Evolutionary conservation across 1,284 basidiomycete genomes (phyloP).

Genomic region (Fomitopsis pinicola): DNA sequence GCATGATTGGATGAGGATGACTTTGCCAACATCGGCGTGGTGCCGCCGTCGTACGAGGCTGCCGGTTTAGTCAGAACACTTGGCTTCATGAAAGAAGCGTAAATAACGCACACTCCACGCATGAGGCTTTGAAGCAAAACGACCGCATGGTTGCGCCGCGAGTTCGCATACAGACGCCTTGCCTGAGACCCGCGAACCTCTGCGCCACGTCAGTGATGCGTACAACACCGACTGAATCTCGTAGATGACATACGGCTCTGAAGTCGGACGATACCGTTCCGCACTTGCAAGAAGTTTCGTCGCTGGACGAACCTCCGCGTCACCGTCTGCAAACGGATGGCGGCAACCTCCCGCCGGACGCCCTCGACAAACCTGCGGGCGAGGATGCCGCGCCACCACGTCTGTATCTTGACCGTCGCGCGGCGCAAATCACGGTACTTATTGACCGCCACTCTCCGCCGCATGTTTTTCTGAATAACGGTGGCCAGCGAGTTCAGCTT

Average conservation of each 20-base stretch:
- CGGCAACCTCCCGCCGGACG: conserved; percentile 74
- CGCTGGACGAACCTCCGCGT: conserved; percentile 75
- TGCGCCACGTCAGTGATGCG: conserved; percentile 26
- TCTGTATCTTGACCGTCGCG: conserved; percentile 85
- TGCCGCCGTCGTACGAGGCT: conserved; percentile 69
- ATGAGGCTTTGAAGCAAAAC: conserved; percentile 80
- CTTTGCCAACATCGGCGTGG: conserved; percentile 63
- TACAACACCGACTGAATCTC: conserved; percentile 7
- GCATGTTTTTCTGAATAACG: conserved; percentile 96
- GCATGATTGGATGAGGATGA: conserved; percentile 90
- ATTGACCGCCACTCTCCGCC: conserved; percentile 80
- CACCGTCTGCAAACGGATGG: conserved; percentile 73
- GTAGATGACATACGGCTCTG: conserved; percentile 74
- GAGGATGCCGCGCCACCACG: conserved; percentile 87
- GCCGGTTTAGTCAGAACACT: conserved; percentile 7
- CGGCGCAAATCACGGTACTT: conserved; percentile 71
- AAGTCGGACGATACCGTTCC: conserved; percentile 64
- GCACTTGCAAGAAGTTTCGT: conserved; percentile 62
- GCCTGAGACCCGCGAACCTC: conserved; percentile 81
- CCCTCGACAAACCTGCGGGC: conserved; percentile 71
- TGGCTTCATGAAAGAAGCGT: conserved; percentile 6
- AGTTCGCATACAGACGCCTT: conserved; percentile 60
- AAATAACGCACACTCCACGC: conserved; percentile 74
- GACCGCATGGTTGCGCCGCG: conserved; percentile 65
- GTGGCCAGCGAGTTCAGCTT: conserved; percentile 90